Conservation (phyloP, 2,329 filamentous ascomycete species). For the Colletotrichum salicis region DNA sequence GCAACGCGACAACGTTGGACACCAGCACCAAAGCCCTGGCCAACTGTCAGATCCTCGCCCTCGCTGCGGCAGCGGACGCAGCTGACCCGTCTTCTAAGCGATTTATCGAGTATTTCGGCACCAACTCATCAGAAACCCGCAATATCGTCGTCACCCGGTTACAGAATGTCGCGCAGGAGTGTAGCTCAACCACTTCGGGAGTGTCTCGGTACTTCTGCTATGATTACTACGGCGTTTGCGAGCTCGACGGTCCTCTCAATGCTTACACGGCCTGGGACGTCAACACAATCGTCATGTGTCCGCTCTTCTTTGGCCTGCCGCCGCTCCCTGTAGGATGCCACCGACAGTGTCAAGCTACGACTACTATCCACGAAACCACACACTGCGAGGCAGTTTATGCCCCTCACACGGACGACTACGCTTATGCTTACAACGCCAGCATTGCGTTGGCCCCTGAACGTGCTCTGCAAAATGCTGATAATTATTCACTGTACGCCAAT, state of each 20-base stretch:
- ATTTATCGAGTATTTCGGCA: slow-evolving; percentile 40
- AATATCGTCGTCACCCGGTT: slow-evolving; percentile 35
- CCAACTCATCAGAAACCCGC: slow-evolving; percentile 36
- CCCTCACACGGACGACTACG: slow-evolving; percentile 37
- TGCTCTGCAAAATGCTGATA: slow-evolving; percentile 38
- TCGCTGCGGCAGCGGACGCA: slow-evolving; percentile 38
- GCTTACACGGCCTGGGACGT: slow-evolving; percentile 36
- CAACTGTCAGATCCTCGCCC: slow-evolving; percentile 37
- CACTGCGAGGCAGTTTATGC: slow-evolving; percentile 37
- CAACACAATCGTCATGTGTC: slow-evolving; percentile 36
- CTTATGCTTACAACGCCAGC: slow-evolving; percentile 38
- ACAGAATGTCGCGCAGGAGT: slow-evolving; percentile 37
- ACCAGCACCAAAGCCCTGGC: slow-evolving; percentile 30
- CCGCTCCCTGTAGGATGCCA: slow-evolving; percentile 37
- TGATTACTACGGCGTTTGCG: slow-evolving; percentile 37
- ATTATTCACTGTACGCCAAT: slow-evolving; percentile 37
- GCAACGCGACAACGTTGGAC: slow-evolving; percentile 6
- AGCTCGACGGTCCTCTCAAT: slow-evolving; percentile 36
- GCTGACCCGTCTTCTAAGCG: slow-evolving; percentile 35
- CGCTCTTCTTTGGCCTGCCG: slow-evolving; percentile 38
- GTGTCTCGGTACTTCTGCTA: slow-evolving; percentile 35
- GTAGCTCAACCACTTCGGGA: slow-evolving; percentile 36
- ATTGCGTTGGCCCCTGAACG: slow-evolving; percentile 27
- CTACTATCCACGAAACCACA: slow-evolving; percentile 40
- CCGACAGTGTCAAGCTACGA: slow-evolving; percentile 38